These are phyloP conservation scores for Solanum habrochaites DNA, from an alignment of 257 asterid genomes.

Conservation along the genomic window DNA sequence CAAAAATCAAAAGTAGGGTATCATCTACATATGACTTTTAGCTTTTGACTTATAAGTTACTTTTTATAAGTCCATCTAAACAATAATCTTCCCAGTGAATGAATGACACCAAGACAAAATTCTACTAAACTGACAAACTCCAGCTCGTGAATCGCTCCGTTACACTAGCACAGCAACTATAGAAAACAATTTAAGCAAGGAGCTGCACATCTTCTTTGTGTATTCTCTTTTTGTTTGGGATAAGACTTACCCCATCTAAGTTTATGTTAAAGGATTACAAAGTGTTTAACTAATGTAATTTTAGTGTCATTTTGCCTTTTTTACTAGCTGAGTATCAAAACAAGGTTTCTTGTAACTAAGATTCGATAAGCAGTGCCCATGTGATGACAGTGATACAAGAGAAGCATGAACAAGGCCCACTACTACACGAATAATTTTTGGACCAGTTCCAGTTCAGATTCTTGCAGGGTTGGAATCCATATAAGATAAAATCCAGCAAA, in stretches of 20 bases:
- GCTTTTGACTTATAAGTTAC: too few relatives aligned
- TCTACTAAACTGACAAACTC: neutral
- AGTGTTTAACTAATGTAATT: neutral
- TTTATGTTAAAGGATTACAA: neutral
- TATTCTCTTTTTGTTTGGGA: neutral
- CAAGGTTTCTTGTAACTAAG: neutral
- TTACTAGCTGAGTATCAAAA: neutral
- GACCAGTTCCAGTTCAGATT: neutral
- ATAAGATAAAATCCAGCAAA: neutral
- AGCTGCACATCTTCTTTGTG: neutral
- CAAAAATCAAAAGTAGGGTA: too few relatives aligned
- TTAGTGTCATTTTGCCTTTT: neutral
- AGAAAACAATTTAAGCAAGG: neutral
- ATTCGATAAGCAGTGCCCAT: neutral
- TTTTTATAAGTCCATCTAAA: too few relatives aligned
- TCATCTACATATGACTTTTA: too few relatives aligned
- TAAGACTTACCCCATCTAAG: neutral
- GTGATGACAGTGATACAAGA: neutral
- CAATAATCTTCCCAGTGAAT: neutral
- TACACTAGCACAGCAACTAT: neutral
- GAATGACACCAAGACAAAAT: neutral
- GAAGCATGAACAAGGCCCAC: neutral
- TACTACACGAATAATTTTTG: neutral
- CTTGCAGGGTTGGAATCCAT: neutral
- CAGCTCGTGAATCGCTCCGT: neutral